Evolutionary conservation across 345 rosid species (phyloP), one percentile per base, ranked within the genome.

Genomic region (Eutrema heterophyllum): DNA sequence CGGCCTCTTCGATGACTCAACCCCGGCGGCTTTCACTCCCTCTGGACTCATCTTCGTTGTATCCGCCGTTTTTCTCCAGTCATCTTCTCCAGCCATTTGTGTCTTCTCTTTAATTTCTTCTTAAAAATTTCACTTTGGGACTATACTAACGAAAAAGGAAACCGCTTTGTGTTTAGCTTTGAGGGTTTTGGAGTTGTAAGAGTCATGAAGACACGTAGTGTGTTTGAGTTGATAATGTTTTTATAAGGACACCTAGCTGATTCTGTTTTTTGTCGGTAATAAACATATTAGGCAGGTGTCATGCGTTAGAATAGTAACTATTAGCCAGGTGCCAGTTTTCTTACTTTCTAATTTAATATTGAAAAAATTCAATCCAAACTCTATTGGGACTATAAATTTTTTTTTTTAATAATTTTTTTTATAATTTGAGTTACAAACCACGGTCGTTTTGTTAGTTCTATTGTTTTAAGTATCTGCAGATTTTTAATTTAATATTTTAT

Each of bases 41-140:
- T 85, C 92, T 0, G 84, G 75, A 3, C 83, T 85, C 97, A 88
- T 87, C 83, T 82, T 86, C 67, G 85, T 84, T 5, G 93, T 90
- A 55, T 88, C 92, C 26, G 92, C 90, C 0, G 44, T 79, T 57
- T 81, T 81, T 56, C 81, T 86, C 88, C 91, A 86, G 2, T 84
- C 88, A 43, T 78, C 79, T 5, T 77, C 72, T n/a, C 74, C 83
- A 64, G 80, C 83, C 84, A 81, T 35, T 7, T 50, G 3, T 51
- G 10, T 45, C 21, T 18, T 9, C n/a, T 36, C 44, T 38, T 54
- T 54, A 62, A 9, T 18, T 4, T 54, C 12, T 32, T 43, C 54
- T 26, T 14, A 43, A 21, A 21, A 13, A 12, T 43, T 43, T 43
- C 46, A 43, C 15, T 13, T 21, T 5, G n/a, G 15, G 7, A 26